Evolutionary conservation across 352 stramenopile species (phyloP).

Genomic region (Peronosclerospora sorghi): DNA sequence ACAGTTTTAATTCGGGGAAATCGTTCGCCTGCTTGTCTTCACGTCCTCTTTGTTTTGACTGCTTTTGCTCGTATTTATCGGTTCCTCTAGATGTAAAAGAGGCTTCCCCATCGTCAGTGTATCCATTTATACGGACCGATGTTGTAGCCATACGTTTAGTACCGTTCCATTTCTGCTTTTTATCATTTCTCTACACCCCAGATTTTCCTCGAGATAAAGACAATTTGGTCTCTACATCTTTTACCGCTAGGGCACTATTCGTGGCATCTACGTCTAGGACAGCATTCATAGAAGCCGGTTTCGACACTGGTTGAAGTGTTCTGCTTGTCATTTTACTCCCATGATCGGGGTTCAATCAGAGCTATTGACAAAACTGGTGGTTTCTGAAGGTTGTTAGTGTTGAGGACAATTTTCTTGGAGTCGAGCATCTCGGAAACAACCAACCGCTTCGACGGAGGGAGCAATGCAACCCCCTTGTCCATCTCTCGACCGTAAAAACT

Average conservation of each 20-base stretch:
- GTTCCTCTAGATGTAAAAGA: conserved; percentile 1
- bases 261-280: conserved; percentile 2
- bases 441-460: conserved; percentile 47
- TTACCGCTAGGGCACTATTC: conserved; percentile 1
- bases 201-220: conserved; percentile 6
- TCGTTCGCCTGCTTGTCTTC: conserved; percentile 2
- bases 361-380: conserved; percentile 8
- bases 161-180: conserved; percentile 30
- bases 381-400: conserved; percentile 7
- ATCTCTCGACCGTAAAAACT: conserved; percentile 45
- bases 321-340: conserved; percentile 15
- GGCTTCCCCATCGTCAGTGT: conserved; percentile 1
- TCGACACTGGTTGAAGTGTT: conserved; percentile 2
- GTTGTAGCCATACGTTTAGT: too few species aligned
- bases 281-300: conserved; percentile 2
- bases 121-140: not conserved
- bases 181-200: conserved; percentile 7
- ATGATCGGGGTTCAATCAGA: conserved; percentile 5
- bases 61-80: too few species aligned
- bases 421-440: conserved; percentile 43
- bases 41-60: conserved; percentile 13
- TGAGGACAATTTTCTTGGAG: conserved; percentile 43
- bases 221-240: conserved; percentile 5
- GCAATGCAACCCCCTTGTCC: conserved; percentile 33
- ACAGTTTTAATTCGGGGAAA: conserved; percentile 18